Evolutionary conservation across 176 grass and related monocot species (phyloP).

Genomic region (Bromus sterilis): DNA sequence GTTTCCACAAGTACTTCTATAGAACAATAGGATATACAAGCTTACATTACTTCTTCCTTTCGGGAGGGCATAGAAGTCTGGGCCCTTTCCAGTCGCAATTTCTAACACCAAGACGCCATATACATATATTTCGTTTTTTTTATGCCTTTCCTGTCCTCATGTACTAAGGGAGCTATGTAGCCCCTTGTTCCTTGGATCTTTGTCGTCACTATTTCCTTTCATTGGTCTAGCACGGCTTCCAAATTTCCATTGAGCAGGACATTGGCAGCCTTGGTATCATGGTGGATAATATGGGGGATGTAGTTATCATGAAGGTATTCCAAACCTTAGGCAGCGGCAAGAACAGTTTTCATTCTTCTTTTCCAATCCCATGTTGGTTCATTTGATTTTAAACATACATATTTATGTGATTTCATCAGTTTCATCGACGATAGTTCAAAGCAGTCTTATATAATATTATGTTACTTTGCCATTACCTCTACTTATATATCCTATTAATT

Average conservation of each 20-base stretch:
- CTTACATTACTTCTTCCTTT: conserved; percentile 51
- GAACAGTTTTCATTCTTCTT: conserved; percentile 37
- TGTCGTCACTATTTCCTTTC: conserved; percentile 50
- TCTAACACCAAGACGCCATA: conserved; percentile 69
- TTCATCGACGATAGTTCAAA: not conserved
- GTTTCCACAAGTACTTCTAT: not conserved
- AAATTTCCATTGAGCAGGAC: conserved; percentile 53
- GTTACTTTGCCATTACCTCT: no score
- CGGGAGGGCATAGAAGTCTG: conserved; percentile 22
- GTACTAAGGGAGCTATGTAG: conserved; percentile 84
- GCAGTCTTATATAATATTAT: not conserved
- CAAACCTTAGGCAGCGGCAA: conserved; percentile 51
- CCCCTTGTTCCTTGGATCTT: conserved; percentile 50
- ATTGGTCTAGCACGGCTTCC: conserved; percentile 54
- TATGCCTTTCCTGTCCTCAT: conserved; percentile 53
- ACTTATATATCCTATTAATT: no score
- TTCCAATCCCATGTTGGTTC: conserved; percentile 51
- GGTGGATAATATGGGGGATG: conserved; percentile 71
- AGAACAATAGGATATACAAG: not conserved
- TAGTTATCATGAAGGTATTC: conserved; percentile 81
- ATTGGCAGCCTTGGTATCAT: conserved; percentile 72
- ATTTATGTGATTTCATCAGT: not conserved
- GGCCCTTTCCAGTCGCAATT: conserved; percentile 56
- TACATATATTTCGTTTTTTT: conserved; percentile 71
- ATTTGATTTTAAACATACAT: conserved; percentile 48